phyloP scores from a whole-genome alignment of 2,329 filamentous ascomycete species.

The Rutstroemia sp. region DNA sequence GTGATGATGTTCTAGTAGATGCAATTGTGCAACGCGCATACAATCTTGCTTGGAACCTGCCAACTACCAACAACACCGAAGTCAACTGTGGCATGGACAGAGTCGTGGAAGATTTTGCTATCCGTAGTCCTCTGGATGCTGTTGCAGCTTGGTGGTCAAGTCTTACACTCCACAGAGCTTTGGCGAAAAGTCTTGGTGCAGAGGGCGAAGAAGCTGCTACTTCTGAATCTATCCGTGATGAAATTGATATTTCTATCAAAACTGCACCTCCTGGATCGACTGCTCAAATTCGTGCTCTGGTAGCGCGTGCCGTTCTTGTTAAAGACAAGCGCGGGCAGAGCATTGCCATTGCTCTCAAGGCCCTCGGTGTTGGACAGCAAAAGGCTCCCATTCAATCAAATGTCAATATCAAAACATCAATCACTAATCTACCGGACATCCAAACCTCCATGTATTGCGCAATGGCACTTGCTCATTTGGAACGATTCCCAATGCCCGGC shows the following conservation, averaged over 20 bases:
- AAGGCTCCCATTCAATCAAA: conserved; percentile 30
- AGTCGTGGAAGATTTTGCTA: conserved; percentile 77
- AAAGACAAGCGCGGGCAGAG: conserved; percentile 46
- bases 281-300: conserved; percentile 53
- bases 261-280: conserved; percentile 73
- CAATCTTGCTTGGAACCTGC: conserved; percentile 82
- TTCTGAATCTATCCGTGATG: conserved; percentile 35
- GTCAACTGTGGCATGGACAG: conserved; percentile 69
- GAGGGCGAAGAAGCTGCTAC: conserved; percentile 39
- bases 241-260: conserved; percentile 62
- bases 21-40: conserved; percentile 77
- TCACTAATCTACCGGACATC: conserved; percentile 43
- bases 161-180: conserved; percentile 59
- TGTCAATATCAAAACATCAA: conserved; percentile 39
- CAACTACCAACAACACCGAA: conserved; percentile 59
- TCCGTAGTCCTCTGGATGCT: conserved; percentile 81
- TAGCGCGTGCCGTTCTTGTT: conserved; percentile 50
- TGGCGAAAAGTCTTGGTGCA: conserved; percentile 55
- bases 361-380: conserved; percentile 36
- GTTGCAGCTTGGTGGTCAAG: conserved; percentile 89
- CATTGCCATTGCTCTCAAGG: conserved; percentile 49
- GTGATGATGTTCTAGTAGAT: conserved; percentile 72
- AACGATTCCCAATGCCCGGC: conserved; percentile 35
- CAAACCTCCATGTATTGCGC: conserved; percentile 52
- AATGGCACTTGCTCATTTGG: conserved; percentile 53